Evolutionary conservation across 768 basidiomycete species (phyloP), one percentile per base, ranked within the genome.

Genomic region (Pleurotus giganteus): DNA sequence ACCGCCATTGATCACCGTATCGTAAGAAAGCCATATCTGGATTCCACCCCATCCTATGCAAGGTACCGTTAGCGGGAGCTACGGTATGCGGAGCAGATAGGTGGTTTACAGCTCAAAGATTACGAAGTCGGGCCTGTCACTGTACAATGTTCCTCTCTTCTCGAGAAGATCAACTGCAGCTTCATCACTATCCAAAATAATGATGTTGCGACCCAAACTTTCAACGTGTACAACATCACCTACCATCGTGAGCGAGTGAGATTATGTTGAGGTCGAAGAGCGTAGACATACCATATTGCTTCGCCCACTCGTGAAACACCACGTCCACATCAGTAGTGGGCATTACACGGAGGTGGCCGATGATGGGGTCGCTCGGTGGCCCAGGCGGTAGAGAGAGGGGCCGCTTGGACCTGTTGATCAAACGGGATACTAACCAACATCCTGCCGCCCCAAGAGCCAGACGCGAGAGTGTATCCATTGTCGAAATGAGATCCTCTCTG

Each of bases 331-430:
- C 55, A 7, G 34, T 45, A 1, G 56, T 21, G 2, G 63, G 64
- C 11, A 66, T 59, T 4, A 59, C 50, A 2, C 64, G 57, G 3
- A 65, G 57, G 45, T 69, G 66, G 4, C 68, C 68, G 9, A 69
- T 57, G 36, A 69, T n/a, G 3, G 66, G 64, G 43, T 69, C 64
- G n/a, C 57, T 41, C 3, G 64, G 66, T 9, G 65, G 68, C 6
- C 68, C 55, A 5, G 65, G 65, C 1, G 66, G 65, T 4, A 68
- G 59, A 5, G 56, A 17, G 17, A 41, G 12, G n/a, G 39, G 12
- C 19, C n/a, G 39, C 17, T 17, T 41, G 31, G n/a, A n/a, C n/a
- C n/a, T n/a, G n/a, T n/a, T n/a, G n/a, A n/a, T n/a, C n/a, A n/a
- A n/a, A n/a, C n/a, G n/a, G n/a, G n/a, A n/a, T n/a, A n/a, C n/a